Evolutionary conservation across 2,329 filamentous ascomycete genomes (phyloP), one percentile per base, ranked within the genome.

Genomic region (Sclerotinia sclerotiorum): DNA sequence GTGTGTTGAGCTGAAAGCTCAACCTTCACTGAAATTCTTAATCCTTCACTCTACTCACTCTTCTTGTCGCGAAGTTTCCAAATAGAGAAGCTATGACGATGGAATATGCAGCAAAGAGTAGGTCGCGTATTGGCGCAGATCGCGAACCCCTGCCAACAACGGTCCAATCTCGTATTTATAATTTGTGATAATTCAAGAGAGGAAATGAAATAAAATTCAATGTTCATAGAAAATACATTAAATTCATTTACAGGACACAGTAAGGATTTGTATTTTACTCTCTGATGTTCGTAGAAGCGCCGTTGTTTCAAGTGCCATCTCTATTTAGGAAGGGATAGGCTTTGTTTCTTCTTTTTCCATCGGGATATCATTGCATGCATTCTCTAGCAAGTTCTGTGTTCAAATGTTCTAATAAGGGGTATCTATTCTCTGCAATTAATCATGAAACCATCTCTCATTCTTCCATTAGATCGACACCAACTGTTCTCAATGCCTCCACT

Each of bases 391-490:
- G 24, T 56, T 21, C 32, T 2, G 24, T 57, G 21, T 62, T 49
- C 58, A 13, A 35, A 27, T 39, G n/a, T 67, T 54, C 27, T 44
- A 62, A 29, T 51, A 61, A 52, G 51, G 55, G 65, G 56, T 67
- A 68, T 68, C 49, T 63, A 63, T 63, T 54, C 42, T 21, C 60
- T 39, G 51, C 24, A 6, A 44, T 67, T 51, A n/a, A 39, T 54
- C 35, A 32, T 55, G 15, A 46, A 54, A 24, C 24, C 39, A 35
- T 54, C 39, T 54, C 49, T 61, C 56, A 60, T 56, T 32, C 55
- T 44, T 70, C 74, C 74, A 89, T 79, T 74, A 94, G 78, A 80
- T 97, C 89, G 68, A 99, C 87, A 1, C 90, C 91, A n/a, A 98
- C 94, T 0, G 84, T 85, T 70, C 81, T 84, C 71, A 99, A 80